Conservation (phyloP, 495 filamentous ascomycete genomes). For the Tuber umbilicatum region DNA sequence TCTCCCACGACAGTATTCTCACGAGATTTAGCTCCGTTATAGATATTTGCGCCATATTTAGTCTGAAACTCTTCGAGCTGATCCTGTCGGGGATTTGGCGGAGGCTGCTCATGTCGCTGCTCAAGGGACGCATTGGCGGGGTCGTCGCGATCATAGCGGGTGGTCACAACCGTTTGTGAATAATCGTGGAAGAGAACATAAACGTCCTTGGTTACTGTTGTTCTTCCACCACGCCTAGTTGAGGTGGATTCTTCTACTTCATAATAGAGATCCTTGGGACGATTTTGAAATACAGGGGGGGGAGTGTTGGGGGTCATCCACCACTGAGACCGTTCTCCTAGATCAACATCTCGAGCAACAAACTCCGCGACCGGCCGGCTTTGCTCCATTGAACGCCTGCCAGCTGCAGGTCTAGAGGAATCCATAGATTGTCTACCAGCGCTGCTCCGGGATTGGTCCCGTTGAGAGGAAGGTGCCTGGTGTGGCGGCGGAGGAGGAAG, state of each 20-base stretch:
- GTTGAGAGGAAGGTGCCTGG: constrained; percentile 38
- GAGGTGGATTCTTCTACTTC: constrained; percentile 66
- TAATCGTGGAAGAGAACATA: constrained; percentile 90
- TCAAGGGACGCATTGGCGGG: constrained; percentile 64
- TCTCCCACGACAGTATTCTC: constrained; percentile 78
- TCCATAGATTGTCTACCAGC: constrained; percentile 69
- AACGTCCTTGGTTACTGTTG: constrained; percentile 66
- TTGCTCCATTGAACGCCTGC: constrained; percentile 57
- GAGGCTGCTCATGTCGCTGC: constrained; percentile 81
- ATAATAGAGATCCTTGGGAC: constrained; percentile 67
- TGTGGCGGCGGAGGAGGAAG: constrained; percentile 24
- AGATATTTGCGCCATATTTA: constrained; percentile 67
- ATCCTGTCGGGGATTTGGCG: constrained; percentile 79
- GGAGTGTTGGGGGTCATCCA: constrained; percentile 70
- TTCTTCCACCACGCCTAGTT: constrained; percentile 60
- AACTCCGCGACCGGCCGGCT: constrained; percentile 51
- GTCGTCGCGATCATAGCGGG: constrained; percentile 69
- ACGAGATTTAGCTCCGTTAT: constrained; percentile 58
- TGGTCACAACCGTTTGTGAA: constrained; percentile 83
- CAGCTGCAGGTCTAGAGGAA: constrained; percentile 39
- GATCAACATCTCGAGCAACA: constrained; percentile 80
- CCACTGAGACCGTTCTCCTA: constrained; percentile 67
- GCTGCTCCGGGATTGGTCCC: constrained; percentile 16
- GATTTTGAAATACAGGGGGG: constrained; percentile 72
- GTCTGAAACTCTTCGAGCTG: constrained; percentile 79